A percentile compares a stretch with the other conserved stretches of the same genome.
These are phyloP conservation scores for Xylaria sp. DNA, from an alignment of 2,329 filamentous ascomycete genomes.

Conservation along the genomic window DNA sequence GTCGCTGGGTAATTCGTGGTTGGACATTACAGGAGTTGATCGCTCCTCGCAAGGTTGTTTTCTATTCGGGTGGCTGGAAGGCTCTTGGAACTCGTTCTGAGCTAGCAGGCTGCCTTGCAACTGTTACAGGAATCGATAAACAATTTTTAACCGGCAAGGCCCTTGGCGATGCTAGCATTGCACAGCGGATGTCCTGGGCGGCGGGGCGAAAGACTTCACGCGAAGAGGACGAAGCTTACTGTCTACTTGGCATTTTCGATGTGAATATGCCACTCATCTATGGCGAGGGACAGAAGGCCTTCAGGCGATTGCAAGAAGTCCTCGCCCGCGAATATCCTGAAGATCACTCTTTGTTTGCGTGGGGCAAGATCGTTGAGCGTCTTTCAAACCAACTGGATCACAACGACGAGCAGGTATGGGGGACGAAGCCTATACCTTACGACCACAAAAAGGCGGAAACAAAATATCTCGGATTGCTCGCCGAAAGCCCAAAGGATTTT, in stretches of 20 bases:
- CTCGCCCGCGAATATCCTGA: conserved; percentile 31
- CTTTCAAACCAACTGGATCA: not conserved
- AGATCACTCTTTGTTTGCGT: conserved; percentile 37
- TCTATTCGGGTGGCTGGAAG: conserved; percentile 32
- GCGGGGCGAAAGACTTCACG: conserved; percentile 32
- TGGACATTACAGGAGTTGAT: conserved; percentile 36
- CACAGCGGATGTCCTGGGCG: conserved; percentile 40
- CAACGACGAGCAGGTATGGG: not conserved
- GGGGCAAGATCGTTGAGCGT: conserved; percentile 19
- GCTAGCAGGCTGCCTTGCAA: conserved; percentile 27
- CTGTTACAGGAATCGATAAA: conserved; percentile 32
- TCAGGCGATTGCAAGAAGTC: conserved; percentile 34
- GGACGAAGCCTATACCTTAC: not conserved
- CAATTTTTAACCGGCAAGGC: conserved; percentile 20
- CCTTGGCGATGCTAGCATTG: conserved; percentile 27
- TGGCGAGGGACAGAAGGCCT: conserved; percentile 37
- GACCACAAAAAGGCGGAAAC: not conserved
- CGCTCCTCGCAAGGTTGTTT: conserved; percentile 32
- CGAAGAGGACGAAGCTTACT: conserved; percentile 38
- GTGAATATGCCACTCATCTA: conserved; percentile 40
- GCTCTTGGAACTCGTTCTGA: conserved; percentile 30
- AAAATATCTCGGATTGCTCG: not conserved
- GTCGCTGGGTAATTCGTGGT: conserved; percentile 21
- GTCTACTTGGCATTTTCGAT: conserved; percentile 40
- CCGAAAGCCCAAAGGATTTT: conserved; percentile 10